Conservation (phyloP, 2,329 filamentous ascomycete species). For the Cryphonectria carpinicola region DNA sequence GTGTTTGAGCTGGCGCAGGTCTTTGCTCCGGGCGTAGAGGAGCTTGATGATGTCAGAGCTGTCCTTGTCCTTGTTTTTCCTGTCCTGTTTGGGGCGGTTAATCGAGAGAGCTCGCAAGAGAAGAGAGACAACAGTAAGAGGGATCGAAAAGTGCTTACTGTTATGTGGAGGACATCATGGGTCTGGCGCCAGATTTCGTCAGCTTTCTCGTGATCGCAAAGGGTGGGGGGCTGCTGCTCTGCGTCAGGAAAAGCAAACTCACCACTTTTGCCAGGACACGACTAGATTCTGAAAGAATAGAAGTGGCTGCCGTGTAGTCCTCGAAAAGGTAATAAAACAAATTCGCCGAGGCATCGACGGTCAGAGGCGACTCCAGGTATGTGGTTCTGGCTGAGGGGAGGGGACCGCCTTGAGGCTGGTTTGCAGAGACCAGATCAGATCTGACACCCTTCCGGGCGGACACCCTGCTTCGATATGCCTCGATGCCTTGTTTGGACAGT, state of each 20-base stretch:
- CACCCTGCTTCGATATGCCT: constrained; percentile 42
- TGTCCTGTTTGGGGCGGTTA: constrained; percentile 23
- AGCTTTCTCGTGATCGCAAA: constrained; percentile 12
- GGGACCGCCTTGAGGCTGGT: constrained; percentile 1
- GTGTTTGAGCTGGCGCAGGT: constrained; percentile 63
- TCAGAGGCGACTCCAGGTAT: constrained; percentile 35
- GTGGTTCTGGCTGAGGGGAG: constrained; percentile 14
- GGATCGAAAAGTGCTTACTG: constrained; percentile 35
- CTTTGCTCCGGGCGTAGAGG: constrained; percentile 63
- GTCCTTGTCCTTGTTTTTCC: constrained; percentile 41
- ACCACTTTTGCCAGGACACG: constrained; percentile 55
- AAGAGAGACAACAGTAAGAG: no score
- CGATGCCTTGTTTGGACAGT: constrained; percentile 44
- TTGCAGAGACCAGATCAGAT: constrained; percentile 33
- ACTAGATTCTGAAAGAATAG: constrained; percentile 53
- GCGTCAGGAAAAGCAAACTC: constrained; percentile 30
- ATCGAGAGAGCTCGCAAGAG: constrained; percentile 5
- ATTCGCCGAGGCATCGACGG: constrained; percentile 58
- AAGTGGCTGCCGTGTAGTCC: constrained; percentile 64
- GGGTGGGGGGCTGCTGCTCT: background rate
- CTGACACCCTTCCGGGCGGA: constrained; percentile 48
- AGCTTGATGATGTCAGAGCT: constrained; percentile 58
- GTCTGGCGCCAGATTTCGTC: constrained; percentile 35
- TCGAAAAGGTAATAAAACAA: constrained; percentile 71
- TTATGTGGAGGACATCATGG: constrained; percentile 39